These are phyloP conservation scores for Delitschia confertaspora DNA, from an alignment of 495 filamentous ascomycete species.

Conservation along the genomic window DNA sequence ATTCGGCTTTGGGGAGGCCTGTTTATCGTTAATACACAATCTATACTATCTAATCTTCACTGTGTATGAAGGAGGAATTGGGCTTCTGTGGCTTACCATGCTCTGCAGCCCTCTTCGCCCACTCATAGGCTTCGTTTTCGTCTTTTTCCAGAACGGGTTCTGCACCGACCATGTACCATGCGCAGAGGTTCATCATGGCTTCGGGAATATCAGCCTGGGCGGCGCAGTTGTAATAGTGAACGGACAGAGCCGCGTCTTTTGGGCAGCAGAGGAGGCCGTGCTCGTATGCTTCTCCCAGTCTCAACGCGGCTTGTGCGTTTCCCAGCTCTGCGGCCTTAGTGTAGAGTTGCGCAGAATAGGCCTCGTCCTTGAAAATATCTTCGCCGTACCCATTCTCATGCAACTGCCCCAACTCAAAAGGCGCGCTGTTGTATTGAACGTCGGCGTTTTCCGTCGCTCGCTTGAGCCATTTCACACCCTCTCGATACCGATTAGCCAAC, in stretches of 20 bases:
- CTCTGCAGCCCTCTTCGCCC: slow-evolving; percentile 80
- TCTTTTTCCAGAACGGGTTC: slow-evolving; percentile 89
- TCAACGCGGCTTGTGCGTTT: slow-evolving; percentile 71
- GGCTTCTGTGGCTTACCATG: too few relatives aligned
- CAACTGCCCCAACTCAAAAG: slow-evolving; percentile 79
- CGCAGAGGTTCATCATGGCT: slow-evolving; percentile 98
- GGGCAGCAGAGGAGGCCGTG: slow-evolving; percentile 83
- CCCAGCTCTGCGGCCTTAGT: slow-evolving; percentile 91
- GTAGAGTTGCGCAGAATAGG: slow-evolving; percentile 88
- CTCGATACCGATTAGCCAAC: slow-evolving; percentile 69
- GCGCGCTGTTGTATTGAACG: slow-evolving; percentile 80
- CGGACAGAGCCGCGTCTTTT: slow-evolving; percentile 80
- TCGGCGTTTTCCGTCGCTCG: slow-evolving; percentile 83
- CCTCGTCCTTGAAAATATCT: slow-evolving; percentile 80
- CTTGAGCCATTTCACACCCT: slow-evolving; percentile 96
- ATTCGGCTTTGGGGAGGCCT: slow-evolving; percentile 90
- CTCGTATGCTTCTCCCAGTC: slow-evolving; percentile 95
- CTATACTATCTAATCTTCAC: not conserved
- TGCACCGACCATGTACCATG: slow-evolving; percentile 96
- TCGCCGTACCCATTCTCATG: slow-evolving; percentile 87
- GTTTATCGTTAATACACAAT: not conserved
- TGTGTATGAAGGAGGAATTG: not conserved
- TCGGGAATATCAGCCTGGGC: slow-evolving; percentile 73
- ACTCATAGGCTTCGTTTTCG: slow-evolving; percentile 93
- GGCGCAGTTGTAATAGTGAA: slow-evolving; percentile 94